Conservation (phyloP, 176 grass and related monocot species). For the Aegilops bicornis region DNA sequence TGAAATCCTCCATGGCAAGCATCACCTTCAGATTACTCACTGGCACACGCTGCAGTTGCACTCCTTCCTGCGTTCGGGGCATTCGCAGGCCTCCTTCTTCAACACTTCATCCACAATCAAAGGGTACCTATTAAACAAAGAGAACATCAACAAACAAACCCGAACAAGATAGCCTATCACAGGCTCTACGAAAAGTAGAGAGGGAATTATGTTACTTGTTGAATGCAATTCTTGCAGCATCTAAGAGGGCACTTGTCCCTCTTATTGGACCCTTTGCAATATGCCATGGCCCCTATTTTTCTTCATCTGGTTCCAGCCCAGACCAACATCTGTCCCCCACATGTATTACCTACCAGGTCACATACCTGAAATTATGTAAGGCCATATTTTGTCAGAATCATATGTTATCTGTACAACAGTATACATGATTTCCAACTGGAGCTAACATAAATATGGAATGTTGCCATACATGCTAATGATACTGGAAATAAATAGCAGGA, state of each 20-base stretch:
- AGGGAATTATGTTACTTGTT: slow-evolving; percentile 47
- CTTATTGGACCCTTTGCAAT: slow-evolving; percentile 54
- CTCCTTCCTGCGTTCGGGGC: slow-evolving; percentile 63
- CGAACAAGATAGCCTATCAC: not conserved
- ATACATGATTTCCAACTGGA: not conserved
- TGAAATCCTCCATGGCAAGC: not conserved
- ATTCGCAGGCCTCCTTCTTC: slow-evolving; percentile 31
- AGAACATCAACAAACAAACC: not conserved
- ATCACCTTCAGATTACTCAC: slow-evolving; percentile 32
- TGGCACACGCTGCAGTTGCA: slow-evolving; percentile 79
- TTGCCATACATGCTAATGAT: not conserved
- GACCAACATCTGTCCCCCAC: too few species aligned
- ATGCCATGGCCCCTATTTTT: slow-evolving; percentile 47
- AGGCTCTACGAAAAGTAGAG: not conserved
- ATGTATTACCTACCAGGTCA: too few species aligned
- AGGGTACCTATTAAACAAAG: slow-evolving; percentile 45
- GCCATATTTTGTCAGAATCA: too few species aligned
- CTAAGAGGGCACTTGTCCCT: slow-evolving; percentile 52
- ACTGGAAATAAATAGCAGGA: not conserved
- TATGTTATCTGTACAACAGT: not conserved
- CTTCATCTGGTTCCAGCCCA: not conserved
- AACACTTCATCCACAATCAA: slow-evolving; percentile 48
- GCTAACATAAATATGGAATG: not conserved
- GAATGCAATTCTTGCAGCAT: slow-evolving; percentile 66
- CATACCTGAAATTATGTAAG: too few species aligned